A percentile compares a stretch with the other conserved stretches of the same genome.
Conservation (phyloP, 257 asterid genomes). For the Penstemon newberryi region DNA sequence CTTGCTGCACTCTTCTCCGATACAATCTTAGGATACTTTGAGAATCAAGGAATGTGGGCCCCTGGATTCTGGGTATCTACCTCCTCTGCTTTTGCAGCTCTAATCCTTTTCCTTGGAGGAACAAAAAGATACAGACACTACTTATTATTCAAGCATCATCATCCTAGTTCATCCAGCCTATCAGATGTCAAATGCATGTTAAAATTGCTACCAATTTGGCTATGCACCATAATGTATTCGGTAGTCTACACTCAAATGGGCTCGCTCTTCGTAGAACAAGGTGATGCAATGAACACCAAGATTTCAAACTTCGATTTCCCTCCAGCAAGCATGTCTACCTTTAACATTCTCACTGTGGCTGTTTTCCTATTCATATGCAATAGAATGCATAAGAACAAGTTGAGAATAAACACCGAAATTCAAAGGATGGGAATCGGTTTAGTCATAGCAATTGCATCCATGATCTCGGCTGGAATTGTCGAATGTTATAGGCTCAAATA, state of each 20-base stretch:
- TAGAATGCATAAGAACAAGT: not conserved
- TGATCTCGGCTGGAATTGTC: conserved; percentile 79
- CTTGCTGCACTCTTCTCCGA: conserved; percentile 53
- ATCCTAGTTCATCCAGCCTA: no score
- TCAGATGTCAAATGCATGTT: conserved; percentile 34
- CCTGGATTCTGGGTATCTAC: conserved; percentile 51
- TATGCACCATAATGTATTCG: conserved; percentile 38
- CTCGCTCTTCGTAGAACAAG: conserved; percentile 39
- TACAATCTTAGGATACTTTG: conserved; percentile 51
- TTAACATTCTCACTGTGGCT: conserved; percentile 26
- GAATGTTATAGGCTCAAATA: conserved; percentile 74
- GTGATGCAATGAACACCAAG: conserved; percentile 29
- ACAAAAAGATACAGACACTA: conserved; percentile 38
- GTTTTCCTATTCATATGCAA: conserved; percentile 28
- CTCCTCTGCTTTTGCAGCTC: conserved; percentile 36
- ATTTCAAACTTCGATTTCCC: conserved; percentile 33
- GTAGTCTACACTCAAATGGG: conserved; percentile 40
- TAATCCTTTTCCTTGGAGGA: conserved; percentile 39
- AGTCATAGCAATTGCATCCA: conserved; percentile 67
- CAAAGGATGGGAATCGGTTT: conserved; percentile 89
- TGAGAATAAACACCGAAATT: no score
- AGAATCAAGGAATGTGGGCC: conserved; percentile 52
- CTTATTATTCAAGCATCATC: no score
- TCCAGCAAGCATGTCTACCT: conserved; percentile 38
- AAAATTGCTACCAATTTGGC: conserved; percentile 38